phyloP scores from a whole-genome alignment of 106 monocot species.

The Dioscorea zingiberensis region DNA sequence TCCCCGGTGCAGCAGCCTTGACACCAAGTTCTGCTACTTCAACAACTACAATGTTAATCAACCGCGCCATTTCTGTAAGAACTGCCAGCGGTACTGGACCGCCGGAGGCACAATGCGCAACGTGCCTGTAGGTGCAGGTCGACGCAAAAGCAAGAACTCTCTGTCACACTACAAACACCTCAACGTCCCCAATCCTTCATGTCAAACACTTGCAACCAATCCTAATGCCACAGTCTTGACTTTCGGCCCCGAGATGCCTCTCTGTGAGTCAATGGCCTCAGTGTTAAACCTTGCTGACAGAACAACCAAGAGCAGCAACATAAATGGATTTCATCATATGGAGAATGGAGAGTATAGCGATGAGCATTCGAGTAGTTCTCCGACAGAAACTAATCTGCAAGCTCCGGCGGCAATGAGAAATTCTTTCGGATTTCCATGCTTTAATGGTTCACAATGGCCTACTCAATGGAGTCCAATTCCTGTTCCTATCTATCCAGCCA shows the following conservation, averaged over 20 bases:
- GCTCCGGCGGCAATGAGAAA: background rate
- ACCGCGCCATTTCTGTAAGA: constrained; percentile 88
- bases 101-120: constrained; percentile 86
- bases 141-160: constrained; percentile 68
- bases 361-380: constrained; percentile 28
- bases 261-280: constrained; percentile 27
- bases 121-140: constrained; percentile 79
- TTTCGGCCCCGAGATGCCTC: constrained; percentile 32
- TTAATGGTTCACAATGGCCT: constrained; percentile 34
- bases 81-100: constrained; percentile 95
- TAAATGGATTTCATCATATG: background rate
- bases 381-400: background rate
- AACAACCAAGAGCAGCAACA: constrained; percentile 2
- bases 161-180: background rate
- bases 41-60: constrained; percentile 96
- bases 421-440: constrained; percentile 7
- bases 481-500: constrained; percentile 37
- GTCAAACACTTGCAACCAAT: background rate
- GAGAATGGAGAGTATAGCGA: constrained; percentile 5
- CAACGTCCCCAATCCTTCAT: background rate
- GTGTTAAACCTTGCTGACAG: constrained; percentile 18
- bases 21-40: constrained; percentile 96
- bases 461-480: constrained; percentile 29
- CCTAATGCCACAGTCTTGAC: constrained; percentile 35
- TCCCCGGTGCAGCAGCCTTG: constrained; percentile 67